Base-by-base conservation (phyloP, 1,139 yeast genomes). In the Hanseniaspora gamundiae region DNA sequence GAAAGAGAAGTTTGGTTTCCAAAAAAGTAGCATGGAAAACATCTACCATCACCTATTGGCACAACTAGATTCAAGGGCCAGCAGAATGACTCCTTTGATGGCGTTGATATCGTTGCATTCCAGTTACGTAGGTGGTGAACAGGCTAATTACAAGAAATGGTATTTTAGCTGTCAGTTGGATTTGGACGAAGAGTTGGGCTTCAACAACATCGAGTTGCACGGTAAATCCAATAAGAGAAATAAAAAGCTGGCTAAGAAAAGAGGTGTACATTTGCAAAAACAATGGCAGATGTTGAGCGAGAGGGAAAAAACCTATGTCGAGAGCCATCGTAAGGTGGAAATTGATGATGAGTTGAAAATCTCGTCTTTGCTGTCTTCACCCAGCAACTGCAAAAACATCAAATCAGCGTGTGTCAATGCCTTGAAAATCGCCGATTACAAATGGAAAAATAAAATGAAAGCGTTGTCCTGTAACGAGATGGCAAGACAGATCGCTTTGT, bases 81-180 rank as follows among this genome's bases (percentile, higher is more conserved):
- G 84, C n/a, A 66, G 88, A 51, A 69, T 77, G 64, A 68, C 70
- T 0, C 73, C 83, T 0, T 52, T 50, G 1, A 67, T 63, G 40
- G 86, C 88, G 0, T 64, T 81, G 45, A 60, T 68, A 39, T 70
- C 84, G 0, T 53, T 80, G 39, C 87, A 81, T 60, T 83, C 80
- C 0, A 83, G 81, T 47, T 80, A 80, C 55, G 76, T 81, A 48
- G 86, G 86, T 1, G 91, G 88, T 1, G 66, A 71, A 21, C 71
- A 78, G 49, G 67, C 88, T 0, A 81, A 81, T 56, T 80, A 74
- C 56, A 69, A 72, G 51, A 80, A 78, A 56, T 81, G 88, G 88
- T 80, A 73, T 55, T 80, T 80, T 67, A 86, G 86, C 2, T 78
- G 85, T 3, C 78, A 74, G 52, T 61, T 78, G 52, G 84, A 79